Conservation (phyloP, 2,329 filamentous ascomycete genomes). For the Scytalidium lignicola region DNA sequence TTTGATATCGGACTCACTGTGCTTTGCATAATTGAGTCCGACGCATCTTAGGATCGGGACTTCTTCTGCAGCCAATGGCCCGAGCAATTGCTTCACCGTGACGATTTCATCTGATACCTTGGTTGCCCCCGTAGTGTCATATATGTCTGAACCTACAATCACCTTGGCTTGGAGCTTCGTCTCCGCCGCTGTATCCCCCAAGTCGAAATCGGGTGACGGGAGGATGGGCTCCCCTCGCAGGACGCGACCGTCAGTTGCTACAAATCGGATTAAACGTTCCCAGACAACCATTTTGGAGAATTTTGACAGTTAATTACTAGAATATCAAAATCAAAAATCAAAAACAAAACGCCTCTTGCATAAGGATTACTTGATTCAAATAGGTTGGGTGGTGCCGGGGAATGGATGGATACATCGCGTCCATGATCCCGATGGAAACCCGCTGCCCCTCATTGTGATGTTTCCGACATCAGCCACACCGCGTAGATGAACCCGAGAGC, state of each 20-base stretch:
- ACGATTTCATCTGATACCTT: constrained; percentile 48
- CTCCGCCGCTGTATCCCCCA: constrained; percentile 40
- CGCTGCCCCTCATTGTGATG: too few species aligned
- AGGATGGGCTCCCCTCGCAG: constrained; percentile 49
- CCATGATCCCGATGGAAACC: too few species aligned
- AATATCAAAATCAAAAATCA: constrained; percentile 54
- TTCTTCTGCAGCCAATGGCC: constrained; percentile 43
- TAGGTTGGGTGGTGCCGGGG: too few species aligned
- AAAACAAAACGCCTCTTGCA: too few species aligned
- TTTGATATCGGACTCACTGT: constrained; percentile 33
- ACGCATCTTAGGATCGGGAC: constrained; percentile 54
- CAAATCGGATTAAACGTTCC: constrained; percentile 51
- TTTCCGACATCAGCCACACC: too few species aligned
- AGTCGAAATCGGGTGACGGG: constrained; percentile 38
- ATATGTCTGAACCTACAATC: constrained; percentile 44
- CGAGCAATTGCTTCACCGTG: constrained; percentile 47
- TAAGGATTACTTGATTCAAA: too few species aligned
- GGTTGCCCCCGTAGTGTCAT: constrained; percentile 40
- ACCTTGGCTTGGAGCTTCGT: constrained; percentile 47
- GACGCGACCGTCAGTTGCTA: constrained; percentile 43
- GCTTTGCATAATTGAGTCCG: constrained; percentile 55
- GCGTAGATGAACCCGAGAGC: too few species aligned
- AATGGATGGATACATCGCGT: too few species aligned
- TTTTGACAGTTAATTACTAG: too few species aligned
- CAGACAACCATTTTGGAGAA: constrained; percentile 28